Evolutionary conservation across 2,329 filamentous ascomycete genomes (phyloP).

Genomic region (Colletotrichum sp.): DNA sequence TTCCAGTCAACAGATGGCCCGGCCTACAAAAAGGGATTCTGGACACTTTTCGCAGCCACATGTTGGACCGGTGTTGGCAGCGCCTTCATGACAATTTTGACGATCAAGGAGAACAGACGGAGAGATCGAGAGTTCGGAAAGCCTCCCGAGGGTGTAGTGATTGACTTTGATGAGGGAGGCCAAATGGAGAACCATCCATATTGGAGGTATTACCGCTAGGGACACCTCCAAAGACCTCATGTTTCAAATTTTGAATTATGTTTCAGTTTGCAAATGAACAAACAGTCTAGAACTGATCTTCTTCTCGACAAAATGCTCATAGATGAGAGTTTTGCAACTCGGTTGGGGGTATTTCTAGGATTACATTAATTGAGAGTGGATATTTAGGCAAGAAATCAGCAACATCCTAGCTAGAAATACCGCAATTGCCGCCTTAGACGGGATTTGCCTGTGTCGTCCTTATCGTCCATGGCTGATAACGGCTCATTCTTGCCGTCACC

Average conservation of each 20-base stretch:
- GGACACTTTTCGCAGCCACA: constrained; percentile 10
- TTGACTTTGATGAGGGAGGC: constrained; percentile 8
- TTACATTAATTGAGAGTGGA: no score
- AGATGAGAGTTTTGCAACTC: no score
- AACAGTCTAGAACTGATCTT: no score
- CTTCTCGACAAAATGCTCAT: no score
- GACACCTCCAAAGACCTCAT: no score
- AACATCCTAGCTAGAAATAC: not conserved
- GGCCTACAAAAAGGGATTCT: constrained; percentile 3
- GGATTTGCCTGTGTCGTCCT: not conserved
- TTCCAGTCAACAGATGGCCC: constrained; percentile 8
- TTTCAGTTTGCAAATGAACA: no score
- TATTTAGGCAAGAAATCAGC: no score
- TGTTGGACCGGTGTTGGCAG: constrained; percentile 7
- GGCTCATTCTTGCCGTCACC: not conserved
- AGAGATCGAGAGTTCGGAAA: constrained; percentile 20
- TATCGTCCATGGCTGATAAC: not conserved
- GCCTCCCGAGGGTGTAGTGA: not conserved
- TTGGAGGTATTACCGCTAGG: constrained; percentile 7
- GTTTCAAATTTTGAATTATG: no score
- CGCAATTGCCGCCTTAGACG: not conserved
- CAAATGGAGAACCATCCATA: constrained; percentile 15
- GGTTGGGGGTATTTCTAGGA: no score
- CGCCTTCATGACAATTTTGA: constrained; percentile 19
- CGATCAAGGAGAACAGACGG: constrained; percentile 17